phyloP scores from a whole-genome alignment of 2,329 filamentous ascomycete species.

The Ceratocystis huliohia region DNA sequence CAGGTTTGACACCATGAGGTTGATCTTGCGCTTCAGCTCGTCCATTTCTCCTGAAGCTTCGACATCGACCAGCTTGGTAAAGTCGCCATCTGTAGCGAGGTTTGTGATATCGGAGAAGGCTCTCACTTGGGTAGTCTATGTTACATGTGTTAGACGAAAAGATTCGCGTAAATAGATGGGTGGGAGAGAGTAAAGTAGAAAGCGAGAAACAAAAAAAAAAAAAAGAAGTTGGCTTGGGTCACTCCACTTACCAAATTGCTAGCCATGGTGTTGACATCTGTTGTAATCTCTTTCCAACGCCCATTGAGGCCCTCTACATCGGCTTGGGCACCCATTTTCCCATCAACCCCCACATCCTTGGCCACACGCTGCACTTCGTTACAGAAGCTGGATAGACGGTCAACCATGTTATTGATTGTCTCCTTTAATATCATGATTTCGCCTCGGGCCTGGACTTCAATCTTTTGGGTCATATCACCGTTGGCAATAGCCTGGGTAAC shows the following conservation, averaged over 20 bases:
- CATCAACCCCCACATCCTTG: conserved; percentile 91
- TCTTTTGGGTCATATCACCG: conserved; percentile 90
- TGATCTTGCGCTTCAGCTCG: conserved; percentile 97
- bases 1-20: conserved; percentile 95
- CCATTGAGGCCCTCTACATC: conserved; percentile 87
- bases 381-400: conserved; percentile 86
- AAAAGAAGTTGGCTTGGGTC: not conserved
- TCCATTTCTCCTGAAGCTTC: conserved; percentile 99
- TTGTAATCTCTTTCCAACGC: conserved; percentile 96
- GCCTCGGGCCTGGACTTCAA: conserved; percentile 87
- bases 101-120: conserved; percentile 99
- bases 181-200: conserved; percentile 23
- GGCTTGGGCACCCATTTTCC: conserved; percentile 96
- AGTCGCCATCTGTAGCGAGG: conserved; percentile 89
- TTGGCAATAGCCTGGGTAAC: conserved; percentile 92
- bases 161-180: not conserved
- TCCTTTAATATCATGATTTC: conserved; percentile 90
- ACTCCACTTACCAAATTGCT: conserved; percentile 43
- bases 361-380: conserved; percentile 92
- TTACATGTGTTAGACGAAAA: conserved; percentile 32
- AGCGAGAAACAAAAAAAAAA: not conserved
- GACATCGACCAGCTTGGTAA: conserved; percentile 91
- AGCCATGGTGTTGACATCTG: conserved; percentile 89
- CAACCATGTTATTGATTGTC: conserved; percentile 98
- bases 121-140: conserved; percentile 75